These are phyloP conservation scores for Candida easanensis DNA, from an alignment of 805 yeast genomes.

Conservation along the genomic window DNA sequence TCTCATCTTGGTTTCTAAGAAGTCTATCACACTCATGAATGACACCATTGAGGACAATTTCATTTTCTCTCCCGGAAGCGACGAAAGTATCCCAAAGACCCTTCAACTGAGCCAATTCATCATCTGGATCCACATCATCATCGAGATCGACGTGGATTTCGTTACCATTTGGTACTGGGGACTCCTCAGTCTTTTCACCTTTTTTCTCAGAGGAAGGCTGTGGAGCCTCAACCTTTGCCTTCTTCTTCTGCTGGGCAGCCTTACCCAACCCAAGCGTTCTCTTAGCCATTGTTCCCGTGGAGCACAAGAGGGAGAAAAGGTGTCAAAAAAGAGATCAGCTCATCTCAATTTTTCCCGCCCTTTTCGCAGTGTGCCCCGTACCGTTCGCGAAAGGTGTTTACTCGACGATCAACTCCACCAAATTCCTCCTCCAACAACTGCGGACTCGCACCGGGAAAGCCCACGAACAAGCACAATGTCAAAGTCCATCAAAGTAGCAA, in stretches of 20 bases:
- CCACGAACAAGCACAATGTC: conserved; percentile 29
- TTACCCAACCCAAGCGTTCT: conserved; percentile 67
- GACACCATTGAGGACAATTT: conserved; percentile 71
- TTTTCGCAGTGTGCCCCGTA: background rate
- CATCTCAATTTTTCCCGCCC: conserved; percentile 2
- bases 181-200: conserved; percentile 16
- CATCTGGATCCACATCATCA: conserved; percentile 69
- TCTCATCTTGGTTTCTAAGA: conserved; percentile 41
- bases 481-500: conserved; percentile 45
- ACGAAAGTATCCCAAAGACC: conserved; percentile 70
- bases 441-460: too few species aligned
- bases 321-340: conserved; percentile 3
- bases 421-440: too few species aligned
- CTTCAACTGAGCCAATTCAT: conserved; percentile 71
- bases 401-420: too few species aligned
- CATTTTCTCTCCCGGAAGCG: conserved; percentile 55
- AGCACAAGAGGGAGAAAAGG: background rate
- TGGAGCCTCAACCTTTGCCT: conserved; percentile 28
- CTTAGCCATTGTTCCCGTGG: conserved; percentile 44
- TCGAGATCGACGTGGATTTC: conserved; percentile 65
- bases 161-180: conserved; percentile 30
- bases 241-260: conserved; percentile 47
- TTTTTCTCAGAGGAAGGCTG: conserved; percentile 3
- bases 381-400: background rate
- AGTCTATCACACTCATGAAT: conserved; percentile 90